A percentile compares a stretch with the other conserved stretches of the same genome.
Conservation (phyloP, 2,329 filamentous ascomycete species). For the Ceratocystis papillata region DNA sequence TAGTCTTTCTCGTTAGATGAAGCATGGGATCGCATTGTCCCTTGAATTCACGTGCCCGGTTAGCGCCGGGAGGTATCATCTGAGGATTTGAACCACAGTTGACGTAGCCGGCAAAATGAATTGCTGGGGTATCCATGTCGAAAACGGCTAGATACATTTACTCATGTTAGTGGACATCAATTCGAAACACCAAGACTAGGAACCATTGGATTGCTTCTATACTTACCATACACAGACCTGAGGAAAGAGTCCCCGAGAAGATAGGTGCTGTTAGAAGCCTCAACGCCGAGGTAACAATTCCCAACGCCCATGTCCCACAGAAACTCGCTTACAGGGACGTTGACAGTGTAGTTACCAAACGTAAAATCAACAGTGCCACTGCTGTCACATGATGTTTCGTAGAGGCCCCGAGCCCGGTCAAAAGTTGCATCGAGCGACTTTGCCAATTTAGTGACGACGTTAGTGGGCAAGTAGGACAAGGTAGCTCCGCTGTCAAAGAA, state of each 20-base stretch:
- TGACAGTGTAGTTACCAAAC: slow-evolving; percentile 38
- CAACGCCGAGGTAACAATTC: slow-evolving; percentile 39
- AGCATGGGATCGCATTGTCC: slow-evolving; percentile 26
- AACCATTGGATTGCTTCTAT: neutral
- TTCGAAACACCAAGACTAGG: too few relatives aligned
- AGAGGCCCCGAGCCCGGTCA: slow-evolving; percentile 35
- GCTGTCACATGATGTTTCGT: slow-evolving; percentile 39
- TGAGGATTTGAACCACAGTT: slow-evolving; percentile 28
- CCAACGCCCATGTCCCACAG: slow-evolving; percentile 33
- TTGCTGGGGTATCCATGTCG: slow-evolving; percentile 28
- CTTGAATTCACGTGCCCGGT: slow-evolving; percentile 26
- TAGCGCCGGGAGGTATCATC: slow-evolving; percentile 27
- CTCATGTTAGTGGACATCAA: slow-evolving; percentile 1
- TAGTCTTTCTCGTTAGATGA: slow-evolving; percentile 1
- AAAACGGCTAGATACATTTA: slow-evolving; percentile 24
- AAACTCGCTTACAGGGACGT: slow-evolving; percentile 39
- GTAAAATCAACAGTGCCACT: slow-evolving; percentile 39
- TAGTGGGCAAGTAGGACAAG: slow-evolving; percentile 53
- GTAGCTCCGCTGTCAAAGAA: slow-evolving; percentile 58
- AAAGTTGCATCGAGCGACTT: slow-evolving; percentile 38
- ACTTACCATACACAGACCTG: slow-evolving; percentile 34
- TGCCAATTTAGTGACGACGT: slow-evolving; percentile 40
- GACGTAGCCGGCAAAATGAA: slow-evolving; percentile 28
- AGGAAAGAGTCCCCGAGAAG: slow-evolving; percentile 39
- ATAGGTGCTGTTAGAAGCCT: slow-evolving; percentile 31